Evolutionary conservation across 306 rosid genomes (phyloP).

Genomic region (Rubus idaeus): DNA sequence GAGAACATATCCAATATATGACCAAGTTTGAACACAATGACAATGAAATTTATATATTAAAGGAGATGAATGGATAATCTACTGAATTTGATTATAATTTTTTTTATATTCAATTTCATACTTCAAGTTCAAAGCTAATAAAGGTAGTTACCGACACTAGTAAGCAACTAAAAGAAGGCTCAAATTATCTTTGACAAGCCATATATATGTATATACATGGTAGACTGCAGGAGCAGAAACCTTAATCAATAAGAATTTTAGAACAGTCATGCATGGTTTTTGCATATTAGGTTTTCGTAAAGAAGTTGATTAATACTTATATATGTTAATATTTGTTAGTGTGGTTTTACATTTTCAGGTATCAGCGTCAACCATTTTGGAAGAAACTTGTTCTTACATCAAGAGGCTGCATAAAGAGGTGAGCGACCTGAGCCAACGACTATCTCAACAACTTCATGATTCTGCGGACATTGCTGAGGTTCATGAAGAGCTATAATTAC

Average conservation of each 20-base stretch:
- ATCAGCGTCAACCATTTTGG: constrained; percentile 27
- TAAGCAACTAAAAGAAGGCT: not conserved
- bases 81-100: not conserved
- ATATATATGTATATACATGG: not conserved
- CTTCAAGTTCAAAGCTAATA: not conserved
- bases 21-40: not conserved
- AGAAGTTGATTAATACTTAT: not conserved
- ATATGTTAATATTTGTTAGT: not conserved
- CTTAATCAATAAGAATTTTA: not conserved
- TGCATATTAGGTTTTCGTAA: not conserved
- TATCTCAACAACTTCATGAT: constrained; percentile 33
- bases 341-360: constrained; percentile 22
- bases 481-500: constrained; percentile 27
- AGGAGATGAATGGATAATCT: not conserved
- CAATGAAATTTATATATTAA: not conserved
- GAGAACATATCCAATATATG: not conserved
- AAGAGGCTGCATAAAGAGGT: constrained; percentile 40
- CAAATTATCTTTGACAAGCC: not conserved
- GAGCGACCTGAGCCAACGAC: constrained; percentile 37
- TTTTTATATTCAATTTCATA: not conserved
- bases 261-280: constrained; percentile 3
- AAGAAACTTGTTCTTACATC: constrained; percentile 45
- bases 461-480: constrained; percentile 27
- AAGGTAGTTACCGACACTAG: not conserved
- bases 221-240: not conserved